Evolutionary conservation across 768 basidiomycete species (phyloP), one percentile per base, ranked within the genome.

Genomic region (Pleurotus eryngii): DNA sequence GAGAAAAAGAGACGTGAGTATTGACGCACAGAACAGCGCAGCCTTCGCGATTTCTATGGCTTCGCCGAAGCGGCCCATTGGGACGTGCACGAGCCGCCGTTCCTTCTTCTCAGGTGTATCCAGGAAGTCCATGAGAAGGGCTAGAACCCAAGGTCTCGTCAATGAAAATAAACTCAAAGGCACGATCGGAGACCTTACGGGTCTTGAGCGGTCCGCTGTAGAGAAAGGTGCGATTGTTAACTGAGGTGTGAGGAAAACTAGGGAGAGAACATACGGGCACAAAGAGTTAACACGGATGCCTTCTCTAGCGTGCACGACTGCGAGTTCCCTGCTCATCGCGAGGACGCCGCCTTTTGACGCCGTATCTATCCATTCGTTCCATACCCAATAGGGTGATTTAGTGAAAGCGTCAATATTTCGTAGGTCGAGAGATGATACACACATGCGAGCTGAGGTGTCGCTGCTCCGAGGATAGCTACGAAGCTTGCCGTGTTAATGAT

Each of bases 401-500:
- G 62, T 50, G 27, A 42, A 26, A 46, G 49, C 40, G 20, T 51
- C 53, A 24, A 39, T 24, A 26, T 47, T 9, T 26, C 24, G 24
- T 26, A 17, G 59, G 30, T 17, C 43, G 37, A 53, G 49, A 9
- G 22, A 24, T 4, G 15, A 22, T 38, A 81, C 87, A 66, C 61
- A 95, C 94, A 99, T 55, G 97, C 97, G n/a, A 99, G 75, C 69
- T 99, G 97, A 54, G 97, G 95, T 2, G 97, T 98, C 8, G 97
- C 97, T 55, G 97, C 97, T 38, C 97, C 97, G 79, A 96, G 76
- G 59, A 94, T 73, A 12, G 95, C 95, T 17, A 99, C 97, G 68
- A 99, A 99, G 67, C 92, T 95, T 3, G 97, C 96, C 8, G 93
- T 95, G 74, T 98, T 98, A 75, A 98, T 98, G 76, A 99, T 95